phyloP scores from a whole-genome alignment of 352 stramenopile species.

The Globisporangium middletonii region DNA sequence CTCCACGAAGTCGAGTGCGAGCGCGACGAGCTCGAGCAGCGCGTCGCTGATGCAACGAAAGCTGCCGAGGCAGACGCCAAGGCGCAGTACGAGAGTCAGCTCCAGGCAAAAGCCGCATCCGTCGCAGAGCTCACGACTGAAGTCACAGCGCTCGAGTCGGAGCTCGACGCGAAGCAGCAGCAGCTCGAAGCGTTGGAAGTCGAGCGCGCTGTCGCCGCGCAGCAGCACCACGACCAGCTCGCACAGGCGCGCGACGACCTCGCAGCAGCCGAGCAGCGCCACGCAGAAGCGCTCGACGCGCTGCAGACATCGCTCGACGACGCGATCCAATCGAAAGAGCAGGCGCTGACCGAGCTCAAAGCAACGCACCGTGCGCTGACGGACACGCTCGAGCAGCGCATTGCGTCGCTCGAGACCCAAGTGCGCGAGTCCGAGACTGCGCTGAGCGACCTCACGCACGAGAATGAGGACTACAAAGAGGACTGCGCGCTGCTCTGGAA shows the following conservation, averaged over 20 bases:
- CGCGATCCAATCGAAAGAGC: conserved; percentile 19
- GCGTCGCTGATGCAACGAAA: conserved; percentile 23
- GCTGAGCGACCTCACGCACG: conserved; percentile 31
- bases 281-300: conserved; percentile 13
- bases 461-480: conserved; percentile 73
- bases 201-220: conserved; percentile 17
- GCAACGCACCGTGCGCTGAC: conserved; percentile 7
- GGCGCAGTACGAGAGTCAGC: conserved; percentile 22
- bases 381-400: conserved; percentile 15
- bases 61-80: conserved; percentile 22
- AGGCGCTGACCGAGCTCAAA: conserved; percentile 18
- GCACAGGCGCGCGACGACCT: conserved; percentile 14
- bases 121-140: conserved; percentile 12
- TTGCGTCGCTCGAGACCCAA: conserved; percentile 34
- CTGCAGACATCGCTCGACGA: conserved; percentile 13
- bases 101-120: conserved; percentile 28
- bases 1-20: conserved; percentile 29
- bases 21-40: conserved; percentile 27
- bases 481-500: conserved; percentile 78
- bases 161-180: conserved; percentile 27
- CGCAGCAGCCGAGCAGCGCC: conserved; percentile 3
- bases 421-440: conserved; percentile 18
- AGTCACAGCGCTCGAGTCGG: conserved; percentile 20
- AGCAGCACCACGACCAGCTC: conserved; percentile 26
- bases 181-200: conserved; percentile 28